Conservation (phyloP, 2,329 filamentous ascomycete species). For the Fusarium hostae region DNA sequence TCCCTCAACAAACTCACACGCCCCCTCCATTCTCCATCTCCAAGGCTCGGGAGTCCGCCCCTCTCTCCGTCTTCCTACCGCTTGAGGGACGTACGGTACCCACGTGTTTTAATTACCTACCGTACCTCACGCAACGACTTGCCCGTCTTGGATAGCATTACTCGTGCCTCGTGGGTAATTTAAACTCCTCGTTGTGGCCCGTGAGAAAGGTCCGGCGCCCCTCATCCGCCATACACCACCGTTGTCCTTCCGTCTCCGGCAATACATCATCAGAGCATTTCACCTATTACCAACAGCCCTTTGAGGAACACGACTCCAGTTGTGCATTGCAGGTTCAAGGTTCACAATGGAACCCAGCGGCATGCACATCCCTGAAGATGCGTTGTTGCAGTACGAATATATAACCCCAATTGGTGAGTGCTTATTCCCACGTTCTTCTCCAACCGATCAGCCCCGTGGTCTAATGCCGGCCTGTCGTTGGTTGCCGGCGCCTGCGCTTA, state of each 20-base stretch:
- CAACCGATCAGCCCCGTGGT: constrained; percentile 62
- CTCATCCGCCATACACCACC: constrained; percentile 24
- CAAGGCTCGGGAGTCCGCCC: constrained; percentile 36
- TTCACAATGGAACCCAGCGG: constrained; percentile 53
- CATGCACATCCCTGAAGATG: constrained; percentile 60
- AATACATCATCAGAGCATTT: constrained; percentile 29
- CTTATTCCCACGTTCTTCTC: constrained; percentile 46
- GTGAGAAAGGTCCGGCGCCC: constrained; percentile 24
- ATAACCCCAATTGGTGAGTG: constrained; percentile 68
- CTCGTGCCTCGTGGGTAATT: constrained; percentile 19
- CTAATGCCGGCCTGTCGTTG: constrained; percentile 58
- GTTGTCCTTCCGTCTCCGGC: constrained; percentile 23
- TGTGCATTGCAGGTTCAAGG: constrained; percentile 19
- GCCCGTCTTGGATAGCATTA: constrained; percentile 42
- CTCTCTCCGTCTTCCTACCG: constrained; percentile 35
- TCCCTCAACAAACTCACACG: constrained; percentile 34
- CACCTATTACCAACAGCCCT: constrained; percentile 17
- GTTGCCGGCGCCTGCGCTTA: constrained; percentile 48
- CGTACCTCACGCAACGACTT: constrained; percentile 43
- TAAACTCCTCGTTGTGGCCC: constrained; percentile 18
- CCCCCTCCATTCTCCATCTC: constrained; percentile 39
- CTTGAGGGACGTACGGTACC: constrained; percentile 14
- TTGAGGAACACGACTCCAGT: constrained; percentile 37
- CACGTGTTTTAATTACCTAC: constrained; percentile 5
- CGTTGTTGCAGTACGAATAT: constrained; percentile 56